Percentiles rank a stretch among this genome's conserved stretches.
Conservation (phyloP, 164 flowering plant species). For the Chimonanthus salicifolius region DNA sequence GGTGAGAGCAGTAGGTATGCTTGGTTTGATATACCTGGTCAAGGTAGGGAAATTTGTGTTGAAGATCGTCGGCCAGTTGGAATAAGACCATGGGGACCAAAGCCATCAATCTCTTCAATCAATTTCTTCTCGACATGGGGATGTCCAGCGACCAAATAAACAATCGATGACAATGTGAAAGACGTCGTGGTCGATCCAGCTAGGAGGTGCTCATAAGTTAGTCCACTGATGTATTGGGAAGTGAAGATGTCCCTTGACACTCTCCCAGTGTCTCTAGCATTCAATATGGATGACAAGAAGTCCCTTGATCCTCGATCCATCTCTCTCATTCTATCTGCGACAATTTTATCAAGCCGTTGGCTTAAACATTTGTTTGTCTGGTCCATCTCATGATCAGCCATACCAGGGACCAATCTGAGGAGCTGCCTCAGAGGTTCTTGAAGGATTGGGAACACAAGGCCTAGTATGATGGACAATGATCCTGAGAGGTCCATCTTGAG, state of each 20-base stretch:
- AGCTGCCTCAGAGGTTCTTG: constrained; percentile 77
- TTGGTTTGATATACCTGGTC: constrained; percentile 48
- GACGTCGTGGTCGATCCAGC: constrained; percentile 93
- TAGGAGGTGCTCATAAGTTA: constrained; percentile 82
- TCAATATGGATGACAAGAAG: constrained; percentile 66
- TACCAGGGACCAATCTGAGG: constrained; percentile 65
- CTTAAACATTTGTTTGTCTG: constrained; percentile 46
- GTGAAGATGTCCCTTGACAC: constrained; percentile 50
- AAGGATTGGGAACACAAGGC: constrained; percentile 69
- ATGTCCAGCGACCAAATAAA: constrained; percentile 76
- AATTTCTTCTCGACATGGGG: constrained; percentile 75
- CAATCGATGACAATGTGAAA: constrained; percentile 65
- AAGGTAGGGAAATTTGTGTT: constrained; percentile 70
- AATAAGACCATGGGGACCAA: constrained; percentile 44
- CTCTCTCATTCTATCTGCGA: constrained; percentile 42
- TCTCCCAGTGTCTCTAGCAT: constrained; percentile 54
- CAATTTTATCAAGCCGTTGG: constrained; percentile 57
- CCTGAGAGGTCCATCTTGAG: constrained; percentile 92
- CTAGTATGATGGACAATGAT: constrained; percentile 72
- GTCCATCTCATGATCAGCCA: constrained; percentile 67
- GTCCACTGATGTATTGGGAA: constrained; percentile 70
- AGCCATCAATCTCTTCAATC: constrained; percentile 68
- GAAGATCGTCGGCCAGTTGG: constrained; percentile 77
- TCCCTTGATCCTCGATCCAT: constrained; percentile 46
- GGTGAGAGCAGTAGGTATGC: no score